phyloP scores from a whole-genome alignment of 2,329 filamentous ascomycete species.

The Cladosporium sp. region DNA sequence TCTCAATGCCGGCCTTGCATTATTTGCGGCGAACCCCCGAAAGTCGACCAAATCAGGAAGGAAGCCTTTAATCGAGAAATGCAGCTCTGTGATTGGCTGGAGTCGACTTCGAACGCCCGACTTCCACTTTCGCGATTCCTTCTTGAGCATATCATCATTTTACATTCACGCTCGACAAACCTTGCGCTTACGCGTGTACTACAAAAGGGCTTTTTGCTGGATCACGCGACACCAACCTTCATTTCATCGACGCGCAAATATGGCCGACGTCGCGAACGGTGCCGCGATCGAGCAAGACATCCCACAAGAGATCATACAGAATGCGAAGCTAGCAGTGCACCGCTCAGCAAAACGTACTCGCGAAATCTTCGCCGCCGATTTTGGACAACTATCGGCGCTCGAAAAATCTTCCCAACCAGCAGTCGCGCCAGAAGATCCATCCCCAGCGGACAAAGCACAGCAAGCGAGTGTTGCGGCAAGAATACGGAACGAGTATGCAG shows the following conservation, averaged over 20 bases:
- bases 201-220: not conserved
- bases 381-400: constrained; percentile 46
- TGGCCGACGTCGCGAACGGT: constrained; percentile 14
- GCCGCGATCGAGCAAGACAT: constrained; percentile 11
- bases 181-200: not conserved
- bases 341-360: constrained; percentile 55
- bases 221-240: not conserved
- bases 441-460: constrained; percentile 46
- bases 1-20: constrained; percentile 16
- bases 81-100: not conserved
- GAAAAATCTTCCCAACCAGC: constrained; percentile 43
- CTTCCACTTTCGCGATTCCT: not conserved
- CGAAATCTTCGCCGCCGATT: constrained; percentile 56
- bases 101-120: not conserved
- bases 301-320: constrained; percentile 11
- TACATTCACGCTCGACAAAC: not conserved
- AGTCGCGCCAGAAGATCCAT: constrained; percentile 47
- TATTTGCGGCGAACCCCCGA: constrained; percentile 18
- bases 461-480: constrained; percentile 55
- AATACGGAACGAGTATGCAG: constrained; percentile 72
- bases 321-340: constrained; percentile 35
- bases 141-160: not conserved
- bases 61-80: not conserved
- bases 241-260: not conserved
- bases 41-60: not conserved